Base-by-base conservation (phyloP, 2,329 filamentous ascomycete genomes). In the Ustulina deusta region DNA sequence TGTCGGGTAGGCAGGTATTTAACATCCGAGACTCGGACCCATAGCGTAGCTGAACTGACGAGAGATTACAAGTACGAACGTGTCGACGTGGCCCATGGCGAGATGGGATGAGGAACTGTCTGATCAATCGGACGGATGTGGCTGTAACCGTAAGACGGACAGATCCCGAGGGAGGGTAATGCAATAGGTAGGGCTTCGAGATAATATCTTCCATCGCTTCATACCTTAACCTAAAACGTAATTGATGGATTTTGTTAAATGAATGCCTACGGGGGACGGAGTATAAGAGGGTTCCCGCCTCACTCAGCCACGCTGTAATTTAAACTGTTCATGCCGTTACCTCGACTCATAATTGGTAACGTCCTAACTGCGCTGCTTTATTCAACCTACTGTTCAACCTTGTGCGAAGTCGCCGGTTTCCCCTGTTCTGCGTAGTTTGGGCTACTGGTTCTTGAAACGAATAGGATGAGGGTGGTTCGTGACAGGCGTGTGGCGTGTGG, bases 271-370 rank as follows among this genome's bases (percentile, higher is more conserved):
- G 4, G 6, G 13, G 7, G 13, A 17, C 36, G 17, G 9, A 29
- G 13, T 29, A 29, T 32, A 32, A 7, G 46, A 22, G 15, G 9
- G n/a, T n/a, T 51, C 6, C 11, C 17, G 11, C 13, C 9, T 54
- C 17, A 22, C 32, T 32, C 2, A 54, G 51, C 51, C 51, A 54
- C 20, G 20, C 32, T 54, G 51, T 38, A 54, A 54, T 54, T 38
- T 38, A 27, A 49, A 27, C 11, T 49, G n/a, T 34, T 20, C n/a
- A 36, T 34, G n/a, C 27, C 13, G 32, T 36, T 54, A 32, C 49
- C 15, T 29, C 6, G 17, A 10, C 42, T 9, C 2, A 6, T 10
- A 22, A 3, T 36, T 36, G 34, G n/a, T 44, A 5, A 9, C 5
- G 9, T 20, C 5, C 15, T 20, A 52, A 20, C 27, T 52, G 17